Percentiles rank a stretch among this genome's conserved stretches.
phyloP scores from a whole-genome alignment of 2,329 filamentous ascomycete species.

The Aspergillus clavatus region DNA sequence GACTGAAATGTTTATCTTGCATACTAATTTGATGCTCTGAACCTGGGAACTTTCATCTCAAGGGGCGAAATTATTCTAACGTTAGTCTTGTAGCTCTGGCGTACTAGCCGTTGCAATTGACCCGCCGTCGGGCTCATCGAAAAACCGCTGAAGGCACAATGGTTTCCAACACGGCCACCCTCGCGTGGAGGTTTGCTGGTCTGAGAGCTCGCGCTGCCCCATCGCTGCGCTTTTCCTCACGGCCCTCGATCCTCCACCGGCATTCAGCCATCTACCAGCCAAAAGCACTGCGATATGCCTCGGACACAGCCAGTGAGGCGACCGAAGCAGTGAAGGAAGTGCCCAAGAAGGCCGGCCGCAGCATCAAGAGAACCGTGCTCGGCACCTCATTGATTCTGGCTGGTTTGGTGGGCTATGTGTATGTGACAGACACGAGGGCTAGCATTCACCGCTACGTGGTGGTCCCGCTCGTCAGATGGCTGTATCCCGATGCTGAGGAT shows the following conservation, averaged over 20 bases:
- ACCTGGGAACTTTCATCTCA: too few species aligned
- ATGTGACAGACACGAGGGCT: slow-evolving; percentile 69
- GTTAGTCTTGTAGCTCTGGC: too few species aligned
- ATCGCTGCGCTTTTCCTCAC: slow-evolving; percentile 21
- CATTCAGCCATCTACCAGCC: background rate
- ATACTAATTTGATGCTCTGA: too few species aligned
- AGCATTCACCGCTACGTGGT: slow-evolving; percentile 64
- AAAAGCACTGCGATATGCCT: slow-evolving; percentile 11
- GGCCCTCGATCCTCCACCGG: slow-evolving; percentile 14
- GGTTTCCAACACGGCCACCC: slow-evolving; percentile 19
- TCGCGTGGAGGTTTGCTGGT: slow-evolving; percentile 24
- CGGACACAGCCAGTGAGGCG: slow-evolving; percentile 8
- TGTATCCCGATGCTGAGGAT: slow-evolving; percentile 61
- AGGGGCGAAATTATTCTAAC: too few species aligned
- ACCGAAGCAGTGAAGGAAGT: slow-evolving; percentile 10
- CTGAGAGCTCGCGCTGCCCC: slow-evolving; percentile 22
- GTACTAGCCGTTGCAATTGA: background rate
- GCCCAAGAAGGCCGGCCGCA: slow-evolving; percentile 27
- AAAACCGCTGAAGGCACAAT: slow-evolving; percentile 10
- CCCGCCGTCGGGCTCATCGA: background rate
- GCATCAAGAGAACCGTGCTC: slow-evolving; percentile 27
- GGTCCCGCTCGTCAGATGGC: slow-evolving; percentile 42
- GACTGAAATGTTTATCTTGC: too few species aligned
- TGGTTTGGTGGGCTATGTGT: slow-evolving; percentile 54
- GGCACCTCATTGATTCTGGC: slow-evolving; percentile 52